Base-by-base conservation (phyloP, 768 basidiomycete species). In the Lactarius indigo region DNA sequence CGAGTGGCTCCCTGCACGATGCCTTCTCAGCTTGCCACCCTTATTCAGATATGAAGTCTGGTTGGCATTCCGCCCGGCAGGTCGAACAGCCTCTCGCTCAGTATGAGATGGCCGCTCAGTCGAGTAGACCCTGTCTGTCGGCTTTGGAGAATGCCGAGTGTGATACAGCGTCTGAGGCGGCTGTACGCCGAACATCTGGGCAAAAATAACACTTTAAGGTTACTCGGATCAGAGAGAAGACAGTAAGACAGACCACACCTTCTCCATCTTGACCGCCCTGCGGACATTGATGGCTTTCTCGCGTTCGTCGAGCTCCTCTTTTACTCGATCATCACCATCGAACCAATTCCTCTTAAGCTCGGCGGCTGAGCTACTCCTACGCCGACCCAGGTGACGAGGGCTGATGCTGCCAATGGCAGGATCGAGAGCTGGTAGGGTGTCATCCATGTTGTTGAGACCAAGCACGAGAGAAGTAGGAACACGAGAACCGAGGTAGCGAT, bases 231-330 rank as follows among this genome's bases (percentile, higher is more conserved):
- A 17, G 15, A 59, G 31, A 59, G 64, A 26, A 57, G 56, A 31
- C 20, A 31, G 28, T 18, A 42, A 17, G 13, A 65, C 12, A n/a
- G 47, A 74, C 81, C 63, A 90, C 92, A 90, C 92, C 85, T 90
- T 89, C 77, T 93, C 91, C 91, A 94, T 93, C 77, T 94, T 94
- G 73, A 87, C 82, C 44, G 91, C 91, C 59, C 92, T 79, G 58
- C 87, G 82, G 56, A 94, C 91, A 72, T 90, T 90, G 73, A 89
- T 83, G 17, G 89, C 88, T 78, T 91, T 92, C 74, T 93, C 91
- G 69, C 78, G 81, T 33, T 85, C 85, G 71, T 86, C 82, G 57
- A 94, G 80, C 65, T 90, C 88, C 73, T 86, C 88, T 75, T 84
- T 89, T 52, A 87, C 75, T 37, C 89, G 80, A 68, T 91, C 89